Conservation (phyloP, 768 basidiomycete species). For the Porpolomopsis calyptriformis region DNA sequence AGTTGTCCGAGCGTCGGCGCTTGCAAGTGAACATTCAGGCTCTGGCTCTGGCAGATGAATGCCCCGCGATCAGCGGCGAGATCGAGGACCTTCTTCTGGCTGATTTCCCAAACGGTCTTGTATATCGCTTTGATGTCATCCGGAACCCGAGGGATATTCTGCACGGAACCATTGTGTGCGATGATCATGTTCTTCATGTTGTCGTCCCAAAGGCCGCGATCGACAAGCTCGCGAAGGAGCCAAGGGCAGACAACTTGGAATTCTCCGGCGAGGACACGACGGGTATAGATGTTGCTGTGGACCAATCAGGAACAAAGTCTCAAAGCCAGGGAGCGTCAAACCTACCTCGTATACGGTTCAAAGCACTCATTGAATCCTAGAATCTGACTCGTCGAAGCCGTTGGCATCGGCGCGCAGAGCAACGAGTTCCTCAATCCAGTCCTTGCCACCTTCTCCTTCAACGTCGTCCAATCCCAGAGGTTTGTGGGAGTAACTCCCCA, state of each 20-base stretch:
- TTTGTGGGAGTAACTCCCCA: conserved; percentile 87
- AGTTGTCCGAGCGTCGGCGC: conserved; percentile 85
- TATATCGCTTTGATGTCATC: conserved; percentile 93
- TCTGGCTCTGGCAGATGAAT: conserved; percentile 94
- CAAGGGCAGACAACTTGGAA: conserved; percentile 99
- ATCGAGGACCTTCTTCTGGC: conserved; percentile 96
- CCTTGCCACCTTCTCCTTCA: conserved; percentile 79
- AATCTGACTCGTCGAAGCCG: conserved; percentile 96
- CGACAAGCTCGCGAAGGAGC: conserved; percentile 96
- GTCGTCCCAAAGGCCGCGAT: conserved; percentile 92
- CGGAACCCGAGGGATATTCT: conserved; percentile 82
- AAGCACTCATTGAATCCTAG: conserved; percentile 98
- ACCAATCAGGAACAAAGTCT: conserved; percentile 1
- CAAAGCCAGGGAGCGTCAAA: conserved; percentile 18
- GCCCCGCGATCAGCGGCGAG: conserved; percentile 98
- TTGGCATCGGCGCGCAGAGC: conserved; percentile 95
- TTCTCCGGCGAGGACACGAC: conserved; percentile 97
- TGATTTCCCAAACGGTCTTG: conserved; percentile 99
- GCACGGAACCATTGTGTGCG: conserved; percentile 83
- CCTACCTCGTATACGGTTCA: conserved; percentile 94
- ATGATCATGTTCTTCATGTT: conserved; percentile 99
- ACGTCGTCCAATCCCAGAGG: conserved; percentile 86
- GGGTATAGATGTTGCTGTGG: conserved; percentile 90
- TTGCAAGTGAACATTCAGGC: conserved; percentile 86
- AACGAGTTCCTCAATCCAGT: conserved; percentile 86